Base-by-base conservation (phyloP, 352 stramenopile species). In the Aphanomyces astaci region DNA sequence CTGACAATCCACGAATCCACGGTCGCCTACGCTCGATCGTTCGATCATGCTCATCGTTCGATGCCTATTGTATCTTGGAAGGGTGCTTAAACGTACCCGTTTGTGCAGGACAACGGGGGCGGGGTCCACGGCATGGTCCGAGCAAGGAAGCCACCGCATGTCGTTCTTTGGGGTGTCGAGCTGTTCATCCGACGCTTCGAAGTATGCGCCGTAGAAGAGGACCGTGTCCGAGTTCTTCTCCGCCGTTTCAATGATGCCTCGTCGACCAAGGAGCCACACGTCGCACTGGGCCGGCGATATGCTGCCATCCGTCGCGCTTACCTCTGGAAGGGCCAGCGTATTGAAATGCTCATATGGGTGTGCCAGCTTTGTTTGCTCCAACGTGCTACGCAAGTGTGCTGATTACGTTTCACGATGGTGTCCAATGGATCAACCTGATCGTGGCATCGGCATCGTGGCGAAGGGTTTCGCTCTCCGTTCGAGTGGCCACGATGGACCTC, bases 1-100 rank as follows among this genome's bases (percentile, higher is more conserved):
- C 53, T 60, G 0, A 90, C 76, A 2, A 78, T 57, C 79, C 79
- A 88, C 13, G 82, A 85, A 30, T 90, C 81, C 5, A 90, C 76
- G 1, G 81, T 79, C 2, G 80, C 83, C 57, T 83, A 81, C 2
- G 78, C n/a, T n/a, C n/a, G n/a, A n/a, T n/a, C n/a, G n/a, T n/a
- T n/a, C n/a, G n/a, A n/a, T n/a, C 17, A 2, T 40, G 46, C 0
- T 22, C n/a, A n/a, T n/a, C n/a, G n/a, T n/a, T n/a, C n/a, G n/a
- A n/a, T n/a, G n/a, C n/a, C n/a, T n/a, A n/a, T n/a, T n/a, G n/a
- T n/a, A n/a, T n/a, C n/a, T n/a, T n/a, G n/a, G n/a, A n/a, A n/a
- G 4, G 2, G 7, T 10, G 1, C 30, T 19, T 40, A 33, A 39
- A 32, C 30, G 1, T 5, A 59, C 51, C 25, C 25, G 51, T 59